Evolutionary conservation across 2,329 filamentous ascomycete species (phyloP).

Genomic region (Diaporthe eres): DNA sequence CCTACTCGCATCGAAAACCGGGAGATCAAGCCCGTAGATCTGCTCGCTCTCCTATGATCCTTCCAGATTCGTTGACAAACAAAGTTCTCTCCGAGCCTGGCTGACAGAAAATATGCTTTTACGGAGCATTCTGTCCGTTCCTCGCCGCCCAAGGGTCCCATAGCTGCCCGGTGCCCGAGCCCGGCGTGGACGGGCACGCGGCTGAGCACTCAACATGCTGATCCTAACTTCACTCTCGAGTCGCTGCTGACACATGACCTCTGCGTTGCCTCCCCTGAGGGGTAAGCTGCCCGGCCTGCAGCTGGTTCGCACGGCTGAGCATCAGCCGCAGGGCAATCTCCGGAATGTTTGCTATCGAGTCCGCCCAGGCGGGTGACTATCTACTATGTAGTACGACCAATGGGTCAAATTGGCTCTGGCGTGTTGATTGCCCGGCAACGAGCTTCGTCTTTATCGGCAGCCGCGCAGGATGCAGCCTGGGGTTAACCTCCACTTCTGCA

Average conservation of each 20-base stretch:
- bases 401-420: neutral
- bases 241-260: constrained; percentile 24
- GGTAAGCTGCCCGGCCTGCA: neutral
- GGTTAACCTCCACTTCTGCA: constrained; percentile 23
- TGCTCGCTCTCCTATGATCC: neutral
- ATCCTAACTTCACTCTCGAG: constrained; percentile 23
- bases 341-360: constrained; percentile 16
- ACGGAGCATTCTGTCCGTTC: constrained; percentile 18
- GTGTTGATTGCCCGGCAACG: neutral
- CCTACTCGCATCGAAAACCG: neutral
- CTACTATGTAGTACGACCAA: neutral
- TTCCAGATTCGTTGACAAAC: neutral
- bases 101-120: neutral
- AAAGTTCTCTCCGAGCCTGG: neutral
- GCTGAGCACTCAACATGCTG: constrained; percentile 21
- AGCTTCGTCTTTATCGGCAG: constrained; percentile 1
- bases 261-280: constrained; percentile 1
- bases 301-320: neutral
- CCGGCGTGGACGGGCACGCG: constrained; percentile 17
- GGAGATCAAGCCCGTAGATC: neutral
- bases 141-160: neutral
- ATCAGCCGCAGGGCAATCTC: neutral
- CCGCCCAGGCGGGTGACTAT: neutral
- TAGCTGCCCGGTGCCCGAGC: constrained; percentile 13
- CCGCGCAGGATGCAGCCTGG: constrained; percentile 19